These are phyloP conservation scores for Spathaspora arborariae DNA, from an alignment of 805 yeast species.

Conservation along the genomic window DNA sequence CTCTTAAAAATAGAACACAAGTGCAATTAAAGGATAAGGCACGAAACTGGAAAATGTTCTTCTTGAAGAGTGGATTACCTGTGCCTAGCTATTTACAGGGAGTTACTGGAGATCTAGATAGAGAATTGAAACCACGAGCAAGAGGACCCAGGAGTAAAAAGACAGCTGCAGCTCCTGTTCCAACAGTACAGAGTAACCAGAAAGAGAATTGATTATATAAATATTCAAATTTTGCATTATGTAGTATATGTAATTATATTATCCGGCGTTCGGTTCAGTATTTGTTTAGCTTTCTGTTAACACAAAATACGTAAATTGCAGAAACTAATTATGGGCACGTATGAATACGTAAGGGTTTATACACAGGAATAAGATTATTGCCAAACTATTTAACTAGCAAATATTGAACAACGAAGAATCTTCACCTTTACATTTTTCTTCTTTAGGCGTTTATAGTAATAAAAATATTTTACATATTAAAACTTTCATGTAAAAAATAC, in stretches of 20 bases:
- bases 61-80: slow-evolving; percentile 67
- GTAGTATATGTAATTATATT: not conserved
- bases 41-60: slow-evolving; percentile 89
- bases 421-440: no score
- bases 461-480: no score
- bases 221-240: not conserved
- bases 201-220: not conserved
- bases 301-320: no score
- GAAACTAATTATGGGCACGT: no score
- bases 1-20: slow-evolving; percentile 81
- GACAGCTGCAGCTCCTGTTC: slow-evolving; percentile 41
- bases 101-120: slow-evolving; percentile 83
- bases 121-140: slow-evolving; percentile 33
- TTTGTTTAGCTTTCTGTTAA: no score
- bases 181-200: slow-evolving; percentile 12
- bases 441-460: no score
- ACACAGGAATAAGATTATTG: no score
- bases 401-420: no score
- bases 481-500: not conserved
- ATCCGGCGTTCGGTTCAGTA: no score
- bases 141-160: slow-evolving; percentile 20
- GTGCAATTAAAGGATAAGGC: slow-evolving; percentile 96
- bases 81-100: slow-evolving; percentile 76
- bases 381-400: no score
- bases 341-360: no score